phyloP scores from a whole-genome alignment of 2,329 filamentous ascomycete genomes.

The Nemania sp. region DNA sequence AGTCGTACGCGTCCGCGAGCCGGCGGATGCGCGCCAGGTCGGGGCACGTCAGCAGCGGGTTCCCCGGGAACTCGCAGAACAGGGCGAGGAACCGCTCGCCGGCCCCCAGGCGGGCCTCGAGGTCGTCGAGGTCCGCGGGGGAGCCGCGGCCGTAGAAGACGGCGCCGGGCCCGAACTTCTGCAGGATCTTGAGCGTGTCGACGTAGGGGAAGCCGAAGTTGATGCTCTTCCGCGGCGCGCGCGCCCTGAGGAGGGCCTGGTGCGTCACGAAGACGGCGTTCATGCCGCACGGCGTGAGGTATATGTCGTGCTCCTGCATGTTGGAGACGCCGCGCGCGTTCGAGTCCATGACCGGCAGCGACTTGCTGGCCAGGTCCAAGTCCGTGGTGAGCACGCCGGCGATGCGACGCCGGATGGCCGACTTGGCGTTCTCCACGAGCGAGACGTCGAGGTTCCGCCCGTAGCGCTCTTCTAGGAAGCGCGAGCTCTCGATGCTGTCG shows the following conservation, averaged over 20 bases:
- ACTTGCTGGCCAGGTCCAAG: conserved; percentile 62
- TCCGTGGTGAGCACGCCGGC: conserved; percentile 80
- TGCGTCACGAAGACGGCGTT: conserved; percentile 93
- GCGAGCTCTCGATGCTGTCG: conserved; percentile 67
- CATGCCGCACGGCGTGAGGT: conserved; percentile 89
- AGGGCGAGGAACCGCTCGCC: conserved; percentile 82
- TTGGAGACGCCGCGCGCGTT: conserved; percentile 62
- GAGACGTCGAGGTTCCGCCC: conserved; percentile 85
- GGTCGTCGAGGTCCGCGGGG: conserved; percentile 76
- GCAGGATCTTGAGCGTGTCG: conserved; percentile 90
- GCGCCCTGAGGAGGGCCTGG: conserved; percentile 68
- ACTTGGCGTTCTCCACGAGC: conserved; percentile 78
- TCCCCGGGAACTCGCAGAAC: conserved; percentile 95
- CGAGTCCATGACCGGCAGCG: conserved; percentile 52
- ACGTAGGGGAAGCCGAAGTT: conserved; percentile 98
- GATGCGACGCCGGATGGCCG: conserved; percentile 85
- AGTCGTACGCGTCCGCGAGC: conserved; percentile 82
- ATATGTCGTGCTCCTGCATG: conserved; percentile 85
- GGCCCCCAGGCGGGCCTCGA: conserved; percentile 70
- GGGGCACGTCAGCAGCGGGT: conserved; percentile 84
- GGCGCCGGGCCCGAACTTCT: conserved; percentile 92
- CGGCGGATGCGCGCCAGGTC: conserved; percentile 80
- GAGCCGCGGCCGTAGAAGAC: conserved; percentile 86
- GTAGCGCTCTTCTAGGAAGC: conserved; percentile 92
- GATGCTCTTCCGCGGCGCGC: conserved; percentile 73